A percentile compares a stretch with the other conserved stretches of the same genome.
These are phyloP conservation scores for Tylopilus orsonianus DNA, from an alignment of 1,284 basidiomycete genomes.

Conservation along the genomic window DNA sequence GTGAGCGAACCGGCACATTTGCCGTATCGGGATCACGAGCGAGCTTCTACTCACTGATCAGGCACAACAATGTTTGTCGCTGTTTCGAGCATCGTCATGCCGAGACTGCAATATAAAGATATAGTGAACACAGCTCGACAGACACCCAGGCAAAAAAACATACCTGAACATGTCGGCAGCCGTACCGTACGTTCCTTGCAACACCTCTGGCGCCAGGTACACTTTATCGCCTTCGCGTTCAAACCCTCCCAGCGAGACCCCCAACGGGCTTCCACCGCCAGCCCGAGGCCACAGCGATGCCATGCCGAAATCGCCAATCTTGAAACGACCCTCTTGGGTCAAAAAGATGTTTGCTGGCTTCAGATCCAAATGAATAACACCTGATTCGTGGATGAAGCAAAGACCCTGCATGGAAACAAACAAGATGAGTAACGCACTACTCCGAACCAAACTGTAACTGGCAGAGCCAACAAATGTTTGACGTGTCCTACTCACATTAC, in stretches of 20 bases:
- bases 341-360: constrained; percentile 99
- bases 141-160: constrained; percentile 33
- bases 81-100: constrained; percentile 94
- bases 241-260: constrained; percentile 56
- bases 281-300: constrained; percentile 82
- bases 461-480: constrained; percentile 5
- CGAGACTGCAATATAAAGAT: constrained; percentile 59
- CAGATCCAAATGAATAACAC: constrained; percentile 94
- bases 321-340: constrained; percentile 86
- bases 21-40: constrained; percentile 5
- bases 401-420: constrained; percentile 64
- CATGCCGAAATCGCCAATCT: constrained; percentile 99
- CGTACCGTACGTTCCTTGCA: constrained; percentile 88
- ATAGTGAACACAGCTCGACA: constrained; percentile 1
- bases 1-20: constrained; percentile 14
- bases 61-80: constrained; percentile 96
- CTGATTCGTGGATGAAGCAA: constrained; percentile 84
- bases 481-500: constrained; percentile 60
- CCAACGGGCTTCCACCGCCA: constrained; percentile 34
- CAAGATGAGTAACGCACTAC: constrained; percentile 17
- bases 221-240: constrained; percentile 97
- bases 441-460: constrained; percentile 16
- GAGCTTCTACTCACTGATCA: constrained; percentile 73
- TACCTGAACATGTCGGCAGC: constrained; percentile 97
- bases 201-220: constrained; percentile 97